Base-by-base conservation (phyloP, 768 basidiomycete species). In the Royoungia palumana region DNA sequence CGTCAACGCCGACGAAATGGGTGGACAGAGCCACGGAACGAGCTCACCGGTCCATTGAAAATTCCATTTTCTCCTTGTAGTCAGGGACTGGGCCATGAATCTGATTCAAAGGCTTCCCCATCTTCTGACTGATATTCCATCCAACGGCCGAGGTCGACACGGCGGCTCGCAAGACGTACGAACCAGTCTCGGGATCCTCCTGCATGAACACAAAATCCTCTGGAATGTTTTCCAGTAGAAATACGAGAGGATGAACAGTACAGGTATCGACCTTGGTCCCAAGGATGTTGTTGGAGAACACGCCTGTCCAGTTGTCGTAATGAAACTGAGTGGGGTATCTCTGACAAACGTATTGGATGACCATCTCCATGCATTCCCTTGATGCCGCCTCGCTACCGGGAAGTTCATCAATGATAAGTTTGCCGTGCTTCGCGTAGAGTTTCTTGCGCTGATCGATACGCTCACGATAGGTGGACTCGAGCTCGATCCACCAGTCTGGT, bases 261-360 rank as follows among this genome's bases (percentile, higher is more conserved):
- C 41, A 54, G 6, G 61, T 66, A 43, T 75, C 59, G 19, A 58
- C 62, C 9, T 48, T 43, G 8, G 66, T 58, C 19, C 56, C 66
- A 17, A 80, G 67, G 32, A 80, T 77, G 8, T 58, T 56, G 51
- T 79, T 80, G 4, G 62, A 55, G 49, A 80, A 78, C 2, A 68
- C 28, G 4, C 68, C 69, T 6, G 69, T 68, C 44, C 53, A 50
- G 19, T 50, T 24, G 37, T 75, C 57, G 25, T 73, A 67, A 8
- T 62, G 54, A 56, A 83, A 82, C 24, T 76, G 75, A 8, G 71
- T 71, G 10, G 82, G 80, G 55, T 81, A 82, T n/a, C 80, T 72
- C 24, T 68, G 70, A 37, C 77, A 81, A 35, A 83, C 62, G 54
- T 74, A 82, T 52, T 81, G 77, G 36, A 83, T 67, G 32, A 77